Conservation (phyloP, 495 filamentous ascomycete species). For the Aspergillus ostianus region DNA sequence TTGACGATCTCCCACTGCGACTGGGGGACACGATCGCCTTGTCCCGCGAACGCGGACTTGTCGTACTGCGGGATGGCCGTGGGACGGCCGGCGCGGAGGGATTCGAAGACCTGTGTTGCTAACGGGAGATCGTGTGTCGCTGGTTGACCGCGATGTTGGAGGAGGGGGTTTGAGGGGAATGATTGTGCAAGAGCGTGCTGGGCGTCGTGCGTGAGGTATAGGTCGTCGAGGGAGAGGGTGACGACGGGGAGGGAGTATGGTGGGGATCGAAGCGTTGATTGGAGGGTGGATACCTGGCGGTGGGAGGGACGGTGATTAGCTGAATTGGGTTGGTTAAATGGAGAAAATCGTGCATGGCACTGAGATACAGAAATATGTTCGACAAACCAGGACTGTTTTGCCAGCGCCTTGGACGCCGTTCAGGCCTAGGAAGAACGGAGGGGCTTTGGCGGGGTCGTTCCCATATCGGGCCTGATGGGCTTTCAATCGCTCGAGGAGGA, state of each 20-base stretch:
- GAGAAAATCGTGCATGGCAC: constrained; percentile 1
- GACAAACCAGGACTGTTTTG: constrained; percentile 77
- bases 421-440: constrained; percentile 60
- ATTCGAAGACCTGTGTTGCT: constrained; percentile 57
- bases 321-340: constrained; percentile 1
- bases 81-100: constrained; percentile 51
- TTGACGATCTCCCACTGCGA: constrained; percentile 64
- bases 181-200: constrained; percentile 63
- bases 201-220: constrained; percentile 74
- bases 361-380: too few relatives aligned
- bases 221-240: constrained; percentile 86
- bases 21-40: constrained; percentile 70
- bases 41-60: constrained; percentile 73
- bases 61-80: constrained; percentile 77
- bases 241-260: constrained; percentile 68
- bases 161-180: constrained; percentile 67
- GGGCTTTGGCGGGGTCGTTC: constrained; percentile 35
- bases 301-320: not conserved
- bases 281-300: constrained; percentile 60
- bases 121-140: constrained; percentile 81
- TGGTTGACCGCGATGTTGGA: constrained; percentile 82
- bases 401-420: constrained; percentile 81
- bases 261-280: constrained; percentile 61
- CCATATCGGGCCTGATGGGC: constrained; percentile 44
- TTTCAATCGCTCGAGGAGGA: constrained; percentile 67